Evolutionary conservation across 306 rosid genomes (phyloP), one percentile per base, ranked within the genome.

Genomic region (Alnus glutinosa): DNA sequence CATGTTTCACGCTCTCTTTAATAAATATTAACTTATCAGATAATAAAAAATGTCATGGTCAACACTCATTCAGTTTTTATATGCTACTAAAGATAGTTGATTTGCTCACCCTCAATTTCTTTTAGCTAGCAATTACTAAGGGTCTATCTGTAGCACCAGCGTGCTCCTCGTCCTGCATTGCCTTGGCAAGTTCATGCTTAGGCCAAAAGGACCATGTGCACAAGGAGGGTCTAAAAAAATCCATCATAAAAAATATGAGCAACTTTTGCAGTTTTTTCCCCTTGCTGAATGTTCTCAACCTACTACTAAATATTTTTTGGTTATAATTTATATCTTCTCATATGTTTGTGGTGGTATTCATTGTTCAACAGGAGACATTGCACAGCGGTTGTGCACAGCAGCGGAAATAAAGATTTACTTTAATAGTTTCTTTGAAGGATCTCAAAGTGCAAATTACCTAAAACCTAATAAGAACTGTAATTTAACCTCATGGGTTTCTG

Each of bases 381-480:
- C 88, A 1, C 78, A 70, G 62, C 93, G 98, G 9, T 70, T 96
- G 88, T 96, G 99, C 82, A 90, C 98, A 69, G 91, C 88, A 61
- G 97, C 99, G 46, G 99, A 93, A 83, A 82, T 89, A 71, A 87
- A 79, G 73, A 88, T 93, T 83, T 96, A 89, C 83, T 89, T 96
- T 50, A 86, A 82, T 18, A 83, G 87, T 89, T 78, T 92, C 52
- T 84, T 91, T 79, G 89, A 80, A 75, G 70, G 67, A 55, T 78
- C 94, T 32, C 48, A 37, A 44, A 79, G 81, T 83, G 90, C 85
- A 80, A 85, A 84, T 81, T 91, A 90, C 74, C 79, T 93, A 80
- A 91, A 80, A 83, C 98, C 91, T 63, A 96, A 93, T 80, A 87
- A 77, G 88, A 96, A 96, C 76, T 96, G 99, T 84, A 96, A 96